These are phyloP conservation scores for Trichoderma reesei DNA, from an alignment of 495 filamentous ascomycete genomes.

Conservation along the genomic window DNA sequence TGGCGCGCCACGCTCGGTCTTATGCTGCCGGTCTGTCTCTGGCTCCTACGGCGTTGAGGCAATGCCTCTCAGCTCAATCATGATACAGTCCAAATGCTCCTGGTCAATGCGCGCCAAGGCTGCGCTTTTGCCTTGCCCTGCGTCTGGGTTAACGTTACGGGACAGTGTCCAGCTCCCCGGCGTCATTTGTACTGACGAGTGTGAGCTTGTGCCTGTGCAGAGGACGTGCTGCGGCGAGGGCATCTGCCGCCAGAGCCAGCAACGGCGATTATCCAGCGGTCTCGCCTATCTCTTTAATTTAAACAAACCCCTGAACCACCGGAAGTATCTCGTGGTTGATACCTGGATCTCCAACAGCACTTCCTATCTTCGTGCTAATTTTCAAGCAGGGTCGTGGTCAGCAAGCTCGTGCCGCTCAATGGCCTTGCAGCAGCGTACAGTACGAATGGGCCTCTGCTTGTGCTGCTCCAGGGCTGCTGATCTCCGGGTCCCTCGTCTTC, in stretches of 20 bases:
- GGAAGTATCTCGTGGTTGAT: background rate
- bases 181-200: too few species aligned
- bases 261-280: background rate
- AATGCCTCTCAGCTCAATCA: background rate
- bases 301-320: background rate
- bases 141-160: background rate
- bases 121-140: background rate
- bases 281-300: constrained; percentile 1
- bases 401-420: background rate
- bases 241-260: background rate
- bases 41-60: background rate
- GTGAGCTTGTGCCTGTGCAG: too few species aligned
- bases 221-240: background rate
- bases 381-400: background rate
- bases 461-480: background rate
- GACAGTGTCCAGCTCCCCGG: background rate
- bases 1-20: background rate
- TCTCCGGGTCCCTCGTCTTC: background rate
- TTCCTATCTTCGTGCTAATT: too few species aligned
- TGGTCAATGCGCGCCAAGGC: background rate
- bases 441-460: background rate
- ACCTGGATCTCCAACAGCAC: background rate
- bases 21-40: background rate
- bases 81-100: background rate
- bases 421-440: background rate